phyloP scores from a whole-genome alignment of 306 rosid species.

The Vigna trinervia region DNA sequence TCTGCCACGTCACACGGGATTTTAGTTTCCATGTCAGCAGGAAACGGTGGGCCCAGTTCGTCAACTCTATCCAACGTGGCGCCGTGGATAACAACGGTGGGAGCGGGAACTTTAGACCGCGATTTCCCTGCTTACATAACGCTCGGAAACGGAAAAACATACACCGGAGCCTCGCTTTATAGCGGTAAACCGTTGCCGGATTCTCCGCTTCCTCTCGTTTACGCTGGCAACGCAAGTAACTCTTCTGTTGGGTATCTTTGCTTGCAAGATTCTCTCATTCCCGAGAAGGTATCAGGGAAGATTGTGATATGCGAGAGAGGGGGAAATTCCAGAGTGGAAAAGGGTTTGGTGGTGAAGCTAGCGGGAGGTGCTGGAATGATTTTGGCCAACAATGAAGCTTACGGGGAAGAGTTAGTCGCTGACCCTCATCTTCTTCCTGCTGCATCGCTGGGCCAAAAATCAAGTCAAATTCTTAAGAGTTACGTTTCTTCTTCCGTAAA shows the following conservation, averaged over 20 bases:
- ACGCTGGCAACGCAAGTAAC: conserved; percentile 60
- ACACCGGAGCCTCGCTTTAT: conserved; percentile 76
- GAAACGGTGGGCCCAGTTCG: conserved; percentile 73
- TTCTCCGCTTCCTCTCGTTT: conserved; percentile 61
- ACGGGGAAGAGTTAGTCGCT: conserved; percentile 84
- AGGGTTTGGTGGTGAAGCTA: conserved; percentile 68
- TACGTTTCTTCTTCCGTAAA: conserved; percentile 54
- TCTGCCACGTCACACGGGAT: conserved; percentile 75
- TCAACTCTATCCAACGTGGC: conserved; percentile 71
- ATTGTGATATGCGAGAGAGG: conserved; percentile 91
- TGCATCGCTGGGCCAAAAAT: conserved; percentile 67
- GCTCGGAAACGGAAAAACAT: conserved; percentile 65
- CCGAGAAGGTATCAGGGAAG: conserved; percentile 65
- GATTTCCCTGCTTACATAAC: conserved; percentile 70
- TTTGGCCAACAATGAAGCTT: conserved; percentile 66
- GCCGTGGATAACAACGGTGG: conserved; percentile 89
- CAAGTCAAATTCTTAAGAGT: conserved; percentile 59
- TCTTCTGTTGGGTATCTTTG: conserved; percentile 62
- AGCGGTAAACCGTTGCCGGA: conserved; percentile 52
- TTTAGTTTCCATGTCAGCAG: conserved; percentile 80
- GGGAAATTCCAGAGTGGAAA: conserved; percentile 68
- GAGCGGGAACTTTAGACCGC: conserved; percentile 92
- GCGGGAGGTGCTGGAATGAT: conserved; percentile 94
- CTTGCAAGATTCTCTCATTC: conserved; percentile 47
- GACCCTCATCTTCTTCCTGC: conserved; percentile 79